These are phyloP conservation scores for Tetrapisispora namnaoensis DNA, from an alignment of 805 yeast genomes.

Conservation along the genomic window DNA sequence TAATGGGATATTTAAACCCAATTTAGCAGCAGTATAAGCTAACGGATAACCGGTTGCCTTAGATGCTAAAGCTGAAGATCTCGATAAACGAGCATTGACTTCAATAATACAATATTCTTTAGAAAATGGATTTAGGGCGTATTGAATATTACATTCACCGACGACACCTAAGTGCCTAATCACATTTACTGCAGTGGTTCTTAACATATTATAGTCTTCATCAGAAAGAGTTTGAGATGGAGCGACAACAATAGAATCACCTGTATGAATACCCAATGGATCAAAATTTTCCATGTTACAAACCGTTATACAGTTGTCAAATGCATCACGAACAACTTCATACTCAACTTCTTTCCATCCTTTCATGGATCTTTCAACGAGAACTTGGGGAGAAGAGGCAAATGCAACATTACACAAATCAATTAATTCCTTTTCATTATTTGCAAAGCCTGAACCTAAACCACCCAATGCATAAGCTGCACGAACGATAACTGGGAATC, in stretches of 20 bases:
- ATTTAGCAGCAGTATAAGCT: slow-evolving; percentile 95
- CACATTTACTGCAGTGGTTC: slow-evolving; percentile 95
- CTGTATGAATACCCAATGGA: slow-evolving; percentile 97
- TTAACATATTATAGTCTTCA: slow-evolving; percentile 94
- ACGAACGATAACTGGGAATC: slow-evolving; percentile 92
- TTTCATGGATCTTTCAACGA: slow-evolving; percentile 93
- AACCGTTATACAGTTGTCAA: slow-evolving; percentile 95
- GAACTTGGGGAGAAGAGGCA: slow-evolving; percentile 91
- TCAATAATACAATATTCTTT: slow-evolving; percentile 95
- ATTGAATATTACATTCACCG: slow-evolving; percentile 98
- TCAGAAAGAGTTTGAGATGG: slow-evolving; percentile 96
- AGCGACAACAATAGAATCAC: slow-evolving; percentile 98
- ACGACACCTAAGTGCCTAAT: slow-evolving; percentile 97
- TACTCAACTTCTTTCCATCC: slow-evolving; percentile 99
- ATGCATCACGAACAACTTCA: slow-evolving; percentile 96
- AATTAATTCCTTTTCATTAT: slow-evolving; percentile 70
- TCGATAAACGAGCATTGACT: slow-evolving; percentile 93
- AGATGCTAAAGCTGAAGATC: slow-evolving; percentile 98
- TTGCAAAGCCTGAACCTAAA: slow-evolving; percentile 95
- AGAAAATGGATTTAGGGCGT: slow-evolving; percentile 87
- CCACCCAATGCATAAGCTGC: slow-evolving; percentile 98
- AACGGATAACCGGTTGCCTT: slow-evolving; percentile 98
- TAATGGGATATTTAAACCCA: slow-evolving; percentile 86
- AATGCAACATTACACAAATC: slow-evolving; percentile 84
- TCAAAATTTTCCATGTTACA: slow-evolving; percentile 99